A percentile compares a stretch with the other conserved stretches of the same genome.
These are phyloP conservation scores for Aspergillus mulundensis DNA, from an alignment of 495 filamentous ascomycete genomes.

Conservation along the genomic window DNA sequence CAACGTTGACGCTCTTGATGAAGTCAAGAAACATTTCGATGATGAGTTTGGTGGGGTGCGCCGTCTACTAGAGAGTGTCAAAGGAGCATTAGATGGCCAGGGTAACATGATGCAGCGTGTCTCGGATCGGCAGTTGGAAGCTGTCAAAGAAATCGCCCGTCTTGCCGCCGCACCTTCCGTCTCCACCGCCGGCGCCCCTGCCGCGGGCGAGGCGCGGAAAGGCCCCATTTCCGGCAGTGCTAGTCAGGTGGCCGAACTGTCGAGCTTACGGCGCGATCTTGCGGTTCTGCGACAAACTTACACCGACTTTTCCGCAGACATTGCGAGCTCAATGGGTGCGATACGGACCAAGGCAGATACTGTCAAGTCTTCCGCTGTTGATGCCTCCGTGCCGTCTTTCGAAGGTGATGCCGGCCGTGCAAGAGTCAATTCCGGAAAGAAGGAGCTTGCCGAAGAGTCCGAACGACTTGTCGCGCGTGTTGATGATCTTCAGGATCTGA, in stretches of 20 bases:
- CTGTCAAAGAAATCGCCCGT: conserved; percentile 84
- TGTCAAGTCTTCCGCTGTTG: conserved; percentile 71
- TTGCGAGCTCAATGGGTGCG: conserved; percentile 78
- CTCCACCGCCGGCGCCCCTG: conserved; percentile 24
- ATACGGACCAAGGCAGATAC: conserved; percentile 74
- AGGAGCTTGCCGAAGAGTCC: conserved; percentile 74
- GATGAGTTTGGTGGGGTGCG: conserved; percentile 81
- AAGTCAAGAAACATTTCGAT: conserved; percentile 94
- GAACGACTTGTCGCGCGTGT: conserved; percentile 85
- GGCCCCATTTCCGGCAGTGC: conserved; percentile 32
- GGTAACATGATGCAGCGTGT: conserved; percentile 74
- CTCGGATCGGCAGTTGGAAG: conserved; percentile 87
- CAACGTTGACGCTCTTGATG: conserved; percentile 91
- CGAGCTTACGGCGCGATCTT: conserved; percentile 81
- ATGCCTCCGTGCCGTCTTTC: conserved; percentile 58
- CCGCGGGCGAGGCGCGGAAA: conserved; percentile 14
- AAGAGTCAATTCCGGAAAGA: conserved; percentile 83
- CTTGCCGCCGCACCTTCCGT: conserved; percentile 64
- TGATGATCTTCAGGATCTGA: conserved; percentile 91
- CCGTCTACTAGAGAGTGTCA: conserved; percentile 75
- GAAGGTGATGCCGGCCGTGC: conserved; percentile 70
- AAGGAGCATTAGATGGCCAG: conserved; percentile 74
- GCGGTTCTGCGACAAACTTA: conserved; percentile 93
- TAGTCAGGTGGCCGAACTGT: conserved; percentile 68
- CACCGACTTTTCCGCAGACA: conserved; percentile 80